These are phyloP conservation scores for Prosopis cineraria DNA, from an alignment of 306 rosid genomes.

Conservation along the genomic window DNA sequence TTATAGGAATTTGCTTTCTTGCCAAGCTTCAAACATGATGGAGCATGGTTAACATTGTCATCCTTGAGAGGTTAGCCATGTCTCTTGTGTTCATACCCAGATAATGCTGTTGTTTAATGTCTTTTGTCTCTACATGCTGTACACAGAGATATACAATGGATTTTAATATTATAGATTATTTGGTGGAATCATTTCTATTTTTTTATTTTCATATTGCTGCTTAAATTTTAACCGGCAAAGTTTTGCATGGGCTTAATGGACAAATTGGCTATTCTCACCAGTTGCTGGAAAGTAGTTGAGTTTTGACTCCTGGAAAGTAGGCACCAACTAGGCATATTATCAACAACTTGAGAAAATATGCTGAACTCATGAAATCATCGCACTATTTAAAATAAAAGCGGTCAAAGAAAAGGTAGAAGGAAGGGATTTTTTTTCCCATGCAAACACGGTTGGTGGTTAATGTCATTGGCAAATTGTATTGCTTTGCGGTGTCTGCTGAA, in stretches of 20 bases:
- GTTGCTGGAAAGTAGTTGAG: constrained; percentile 10
- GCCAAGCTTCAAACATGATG: constrained; percentile 27
- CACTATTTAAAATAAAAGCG: background rate
- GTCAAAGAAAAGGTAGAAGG: background rate
- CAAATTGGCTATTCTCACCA: background rate
- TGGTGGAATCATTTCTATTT: background rate
- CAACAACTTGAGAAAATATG: constrained; percentile 18
- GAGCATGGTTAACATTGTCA: constrained; percentile 35
- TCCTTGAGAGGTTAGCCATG: constrained; percentile 30
- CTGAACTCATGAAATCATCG: background rate
- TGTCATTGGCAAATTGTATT: constrained; percentile 23
- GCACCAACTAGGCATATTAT: background rate
- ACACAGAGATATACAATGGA: background rate
- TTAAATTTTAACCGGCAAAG: background rate
- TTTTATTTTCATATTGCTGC: background rate
- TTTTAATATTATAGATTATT: background rate
- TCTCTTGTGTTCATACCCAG: constrained; percentile 2
- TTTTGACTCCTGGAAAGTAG: background rate
- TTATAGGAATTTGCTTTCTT: constrained; percentile 25
- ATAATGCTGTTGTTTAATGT: constrained; percentile 12
- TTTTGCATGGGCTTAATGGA: constrained; percentile 12
- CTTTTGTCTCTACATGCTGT: constrained; percentile 13
- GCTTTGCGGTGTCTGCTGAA: constrained; percentile 23
- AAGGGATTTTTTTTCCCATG: background rate
- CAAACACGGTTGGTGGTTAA: background rate